These are phyloP conservation scores for Pseudogymnoascus sp. DNA, from an alignment of 2,329 filamentous ascomycete species.

Conservation along the genomic window DNA sequence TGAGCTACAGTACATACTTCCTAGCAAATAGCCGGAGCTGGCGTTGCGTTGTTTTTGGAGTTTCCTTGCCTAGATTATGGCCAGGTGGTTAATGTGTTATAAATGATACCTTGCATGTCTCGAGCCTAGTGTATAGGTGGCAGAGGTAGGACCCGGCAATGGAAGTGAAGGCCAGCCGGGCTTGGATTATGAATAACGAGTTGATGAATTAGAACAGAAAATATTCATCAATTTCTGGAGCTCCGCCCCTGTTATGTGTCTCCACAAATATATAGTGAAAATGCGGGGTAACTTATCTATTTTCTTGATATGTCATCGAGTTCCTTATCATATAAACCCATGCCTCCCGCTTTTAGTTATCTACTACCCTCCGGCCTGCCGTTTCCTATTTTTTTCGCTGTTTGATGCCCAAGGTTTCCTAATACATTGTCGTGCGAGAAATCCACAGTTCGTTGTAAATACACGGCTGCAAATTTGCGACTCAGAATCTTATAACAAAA, in stretches of 20 bases:
- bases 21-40: background rate
- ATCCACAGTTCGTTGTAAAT: background rate
- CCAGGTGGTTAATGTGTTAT: background rate
- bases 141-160: background rate
- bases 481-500: background rate
- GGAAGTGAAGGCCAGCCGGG: background rate
- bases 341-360: constrained; percentile 1
- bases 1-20: constrained; percentile 3
- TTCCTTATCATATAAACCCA: constrained; percentile 3
- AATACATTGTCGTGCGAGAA: background rate
- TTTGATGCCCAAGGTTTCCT: background rate
- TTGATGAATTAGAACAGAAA: background rate
- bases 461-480: background rate
- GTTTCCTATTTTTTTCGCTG: background rate
- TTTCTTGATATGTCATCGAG: background rate
- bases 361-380: background rate
- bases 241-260: background rate
- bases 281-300: constrained; percentile 6
- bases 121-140: background rate
- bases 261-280: background rate
- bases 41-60: background rate
- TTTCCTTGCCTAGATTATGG: background rate
- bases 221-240: background rate
- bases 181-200: constrained; percentile 1
- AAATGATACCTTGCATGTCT: background rate